Evolutionary conservation across 2,329 filamentous ascomycete species (phyloP).

Genomic region (Elsinoe arachidis): DNA sequence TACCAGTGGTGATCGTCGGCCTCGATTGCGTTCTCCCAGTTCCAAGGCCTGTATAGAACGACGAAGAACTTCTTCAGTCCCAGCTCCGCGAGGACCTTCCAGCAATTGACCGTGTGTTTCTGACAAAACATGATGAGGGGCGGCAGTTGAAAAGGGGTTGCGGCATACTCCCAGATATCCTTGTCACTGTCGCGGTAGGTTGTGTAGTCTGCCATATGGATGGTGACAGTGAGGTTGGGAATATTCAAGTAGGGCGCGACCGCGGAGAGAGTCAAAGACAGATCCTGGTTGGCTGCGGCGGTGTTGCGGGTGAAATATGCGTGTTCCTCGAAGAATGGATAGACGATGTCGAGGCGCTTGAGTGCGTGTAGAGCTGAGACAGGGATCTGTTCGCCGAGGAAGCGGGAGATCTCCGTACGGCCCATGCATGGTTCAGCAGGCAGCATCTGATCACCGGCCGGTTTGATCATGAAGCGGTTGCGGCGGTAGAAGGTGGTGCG

Average conservation of each 20-base stretch:
- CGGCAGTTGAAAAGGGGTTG: not conserved
- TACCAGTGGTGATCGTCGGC: not conserved
- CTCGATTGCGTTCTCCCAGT: not conserved
- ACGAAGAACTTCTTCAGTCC: not conserved
- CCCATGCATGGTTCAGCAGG: not conserved
- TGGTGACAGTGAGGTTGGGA: not conserved
- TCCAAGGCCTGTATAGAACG: not conserved
- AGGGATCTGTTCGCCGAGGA: not conserved
- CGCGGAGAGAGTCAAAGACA: not conserved
- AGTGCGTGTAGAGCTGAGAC: not conserved
- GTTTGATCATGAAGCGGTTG: constrained; percentile 7
- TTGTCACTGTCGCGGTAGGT: not conserved
- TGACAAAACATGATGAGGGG: not conserved
- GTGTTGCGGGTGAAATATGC: not conserved
- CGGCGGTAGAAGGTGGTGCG: not conserved
- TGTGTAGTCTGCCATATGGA: not conserved
- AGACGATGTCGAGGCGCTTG: not conserved
- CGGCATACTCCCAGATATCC: not conserved
- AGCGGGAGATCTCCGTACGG: not conserved
- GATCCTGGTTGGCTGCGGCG: not conserved
- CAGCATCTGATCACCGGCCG: not conserved
- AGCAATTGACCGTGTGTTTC: not conserved
- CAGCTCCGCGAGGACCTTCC: not conserved
- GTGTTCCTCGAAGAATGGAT: not conserved
- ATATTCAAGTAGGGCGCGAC: not conserved